Evolutionary conservation across 1,284 basidiomycete genomes (phyloP).

Genomic region (Pseudozyma tsukubaensis): DNA sequence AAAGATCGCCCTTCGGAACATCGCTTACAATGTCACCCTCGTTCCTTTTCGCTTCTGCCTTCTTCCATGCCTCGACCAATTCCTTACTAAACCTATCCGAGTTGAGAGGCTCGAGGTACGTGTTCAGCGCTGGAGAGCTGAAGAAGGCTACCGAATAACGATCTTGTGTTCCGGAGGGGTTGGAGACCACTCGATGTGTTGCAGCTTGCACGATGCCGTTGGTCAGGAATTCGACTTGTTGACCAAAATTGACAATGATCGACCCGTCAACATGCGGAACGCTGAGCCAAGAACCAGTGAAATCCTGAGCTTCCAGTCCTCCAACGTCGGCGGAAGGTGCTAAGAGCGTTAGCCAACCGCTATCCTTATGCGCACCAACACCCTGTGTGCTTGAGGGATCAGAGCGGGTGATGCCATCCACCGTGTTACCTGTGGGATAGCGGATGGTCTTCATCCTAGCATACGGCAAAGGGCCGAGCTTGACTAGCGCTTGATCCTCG

Average conservation of each 20-base stretch:
- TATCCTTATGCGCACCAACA: slow-evolving; percentile 62
- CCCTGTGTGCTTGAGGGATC: slow-evolving; percentile 49
- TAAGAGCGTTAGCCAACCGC: slow-evolving; percentile 61
- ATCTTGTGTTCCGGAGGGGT: slow-evolving; percentile 13
- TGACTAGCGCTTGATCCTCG: slow-evolving; percentile 5
- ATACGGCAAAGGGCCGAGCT: slow-evolving; percentile 39
- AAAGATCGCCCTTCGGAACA: slow-evolving; percentile 53
- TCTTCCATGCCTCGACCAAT: slow-evolving; percentile 33
- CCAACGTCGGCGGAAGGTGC: slow-evolving; percentile 42
- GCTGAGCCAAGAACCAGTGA: slow-evolving; percentile 51
- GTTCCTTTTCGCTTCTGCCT: slow-evolving; percentile 24
- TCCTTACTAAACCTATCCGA: slow-evolving; percentile 27
- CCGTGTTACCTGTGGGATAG: slow-evolving; percentile 42
- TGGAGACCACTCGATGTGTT: slow-evolving; percentile 54
- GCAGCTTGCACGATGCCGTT: slow-evolving; percentile 57
- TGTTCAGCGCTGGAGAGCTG: slow-evolving; percentile 51
- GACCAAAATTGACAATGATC: slow-evolving; percentile 64
- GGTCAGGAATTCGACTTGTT: slow-evolving; percentile 58
- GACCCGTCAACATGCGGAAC: slow-evolving; percentile 42
- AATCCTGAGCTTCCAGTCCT: slow-evolving; percentile 58
- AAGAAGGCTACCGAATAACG: slow-evolving; percentile 56
- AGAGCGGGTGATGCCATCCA: slow-evolving; percentile 46
- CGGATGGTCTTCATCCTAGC: slow-evolving; percentile 61
- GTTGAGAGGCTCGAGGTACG: slow-evolving; percentile 33
- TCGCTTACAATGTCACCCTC: slow-evolving; percentile 32